Conservation (phyloP, 441 rosid genomes). For the Jatropha multifida region DNA sequence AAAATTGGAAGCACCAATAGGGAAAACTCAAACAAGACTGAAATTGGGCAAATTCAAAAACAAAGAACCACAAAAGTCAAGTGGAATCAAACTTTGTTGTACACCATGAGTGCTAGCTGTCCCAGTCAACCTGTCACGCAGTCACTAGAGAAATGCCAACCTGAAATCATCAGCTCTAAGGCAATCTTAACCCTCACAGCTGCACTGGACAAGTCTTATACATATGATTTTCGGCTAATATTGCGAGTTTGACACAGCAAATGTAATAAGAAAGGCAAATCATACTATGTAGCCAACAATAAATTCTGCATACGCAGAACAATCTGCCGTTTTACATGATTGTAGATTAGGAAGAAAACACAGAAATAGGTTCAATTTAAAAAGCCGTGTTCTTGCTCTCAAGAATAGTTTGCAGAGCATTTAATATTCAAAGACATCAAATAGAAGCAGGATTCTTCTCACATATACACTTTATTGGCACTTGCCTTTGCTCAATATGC, state of each 20-base stretch:
- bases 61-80: slow-evolving; percentile 3
- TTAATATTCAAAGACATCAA: not conserved
- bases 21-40: not conserved
- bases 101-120: not conserved
- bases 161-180: not conserved
- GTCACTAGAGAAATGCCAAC: not conserved
- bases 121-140: not conserved
- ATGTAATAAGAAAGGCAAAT: not conserved
- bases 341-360: not conserved
- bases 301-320: not conserved
- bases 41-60: slow-evolving; percentile 1
- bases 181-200: not conserved
- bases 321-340: not conserved
- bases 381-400: not conserved
- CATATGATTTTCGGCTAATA: not conserved
- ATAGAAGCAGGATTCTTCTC: not conserved
- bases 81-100: not conserved
- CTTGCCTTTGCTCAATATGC: too few relatives aligned
- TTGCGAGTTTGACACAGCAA: not conserved
- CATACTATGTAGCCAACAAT: not conserved
- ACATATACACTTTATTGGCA: too few relatives aligned
- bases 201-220: not conserved
- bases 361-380: not conserved
- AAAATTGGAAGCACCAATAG: not conserved
- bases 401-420: not conserved